These are phyloP conservation scores for Exophiala calicioides DNA, from an alignment of 2,329 filamentous ascomycete species.

Conservation along the genomic window DNA sequence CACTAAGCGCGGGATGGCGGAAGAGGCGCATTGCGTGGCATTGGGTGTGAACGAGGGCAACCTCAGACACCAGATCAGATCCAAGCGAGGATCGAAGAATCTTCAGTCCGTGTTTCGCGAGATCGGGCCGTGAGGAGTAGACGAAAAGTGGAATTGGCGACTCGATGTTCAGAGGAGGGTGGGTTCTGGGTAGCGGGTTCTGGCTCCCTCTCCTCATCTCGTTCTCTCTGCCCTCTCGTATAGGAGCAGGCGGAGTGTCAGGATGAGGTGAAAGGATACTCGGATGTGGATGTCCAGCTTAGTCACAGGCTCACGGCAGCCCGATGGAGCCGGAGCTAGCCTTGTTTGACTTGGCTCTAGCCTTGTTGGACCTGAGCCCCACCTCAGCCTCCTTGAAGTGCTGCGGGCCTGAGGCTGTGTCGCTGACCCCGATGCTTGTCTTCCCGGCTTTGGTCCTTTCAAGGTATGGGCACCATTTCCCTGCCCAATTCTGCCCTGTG, in stretches of 20 bases:
- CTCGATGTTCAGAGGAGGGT: no score
- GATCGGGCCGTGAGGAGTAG: not conserved
- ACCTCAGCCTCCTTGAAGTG: slow-evolving; percentile 20
- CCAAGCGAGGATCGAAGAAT: not conserved
- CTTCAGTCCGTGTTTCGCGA: not conserved
- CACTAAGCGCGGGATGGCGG: slow-evolving; percentile 14
- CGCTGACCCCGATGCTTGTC: slow-evolving; percentile 3
- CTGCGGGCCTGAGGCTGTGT: slow-evolving; percentile 17
- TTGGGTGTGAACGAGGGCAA: slow-evolving; percentile 12
- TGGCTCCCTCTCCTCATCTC: no score
- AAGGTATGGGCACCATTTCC: no score
- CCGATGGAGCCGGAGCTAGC: slow-evolving; percentile 18
- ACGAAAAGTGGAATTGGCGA: not conserved
- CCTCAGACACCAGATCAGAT: slow-evolving; percentile 6
- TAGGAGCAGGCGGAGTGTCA: no score
- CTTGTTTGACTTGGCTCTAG: slow-evolving; percentile 4
- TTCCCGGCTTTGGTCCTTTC: slow-evolving; percentile 2
- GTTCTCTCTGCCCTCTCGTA: no score
- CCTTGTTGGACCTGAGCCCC: no score
- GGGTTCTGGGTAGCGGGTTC: no score
- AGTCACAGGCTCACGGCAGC: slow-evolving; percentile 9
- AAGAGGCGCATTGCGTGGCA: slow-evolving; percentile 3
- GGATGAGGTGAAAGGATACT: no score
- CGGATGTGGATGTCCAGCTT: slow-evolving; percentile 13
- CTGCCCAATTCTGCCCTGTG: slow-evolving; percentile 12